A percentile compares a stretch with the other conserved stretches of the same genome.
Evolutionary conservation across 768 basidiomycete genomes (phyloP).

Genomic region (Hemileccinum impolitum): DNA sequence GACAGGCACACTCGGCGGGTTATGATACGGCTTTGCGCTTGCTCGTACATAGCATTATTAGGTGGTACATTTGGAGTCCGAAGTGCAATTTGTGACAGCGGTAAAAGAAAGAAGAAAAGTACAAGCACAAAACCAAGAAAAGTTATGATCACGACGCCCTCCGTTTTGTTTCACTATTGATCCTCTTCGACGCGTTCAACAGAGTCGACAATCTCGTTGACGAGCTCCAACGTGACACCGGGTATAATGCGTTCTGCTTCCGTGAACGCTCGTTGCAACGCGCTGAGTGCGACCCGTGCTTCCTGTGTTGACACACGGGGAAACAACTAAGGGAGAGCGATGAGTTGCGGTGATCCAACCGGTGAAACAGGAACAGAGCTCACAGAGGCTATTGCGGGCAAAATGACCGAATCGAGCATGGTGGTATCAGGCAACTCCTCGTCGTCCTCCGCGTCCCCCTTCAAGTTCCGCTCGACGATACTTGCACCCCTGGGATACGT

Average conservation of each 20-base stretch:
- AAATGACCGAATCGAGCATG: slow-evolving; percentile 94
- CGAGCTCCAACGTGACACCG: slow-evolving; percentile 87
- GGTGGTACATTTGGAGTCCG: slow-evolving; percentile 16
- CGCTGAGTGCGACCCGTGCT: slow-evolving; percentile 79
- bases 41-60: slow-evolving; percentile 12
- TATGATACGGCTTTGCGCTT: slow-evolving; percentile 18
- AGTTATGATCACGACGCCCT: background rate
- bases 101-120: background rate
- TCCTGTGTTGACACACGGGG: slow-evolving; percentile 92
- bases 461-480: slow-evolving; percentile 34
- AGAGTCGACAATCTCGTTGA: slow-evolving; percentile 91
- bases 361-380: slow-evolving; percentile 27
- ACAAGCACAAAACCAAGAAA: slow-evolving; percentile 20
- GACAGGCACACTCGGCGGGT: slow-evolving; percentile 11
- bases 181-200: slow-evolving; percentile 88
- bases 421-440: slow-evolving; percentile 67
- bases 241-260: slow-evolving; percentile 96
- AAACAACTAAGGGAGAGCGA: slow-evolving; percentile 57
- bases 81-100: slow-evolving; percentile 14
- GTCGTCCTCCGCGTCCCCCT: slow-evolving; percentile 50
- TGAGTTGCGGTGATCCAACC: slow-evolving; percentile 8
- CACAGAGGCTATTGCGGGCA: slow-evolving; percentile 96
- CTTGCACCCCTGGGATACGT: slow-evolving; percentile 44
- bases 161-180: slow-evolving; percentile 20
- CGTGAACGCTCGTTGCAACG: slow-evolving; percentile 87